These are phyloP conservation scores for Xerocomus tenax DNA, from an alignment of 1,284 basidiomycete species.

Conservation along the genomic window DNA sequence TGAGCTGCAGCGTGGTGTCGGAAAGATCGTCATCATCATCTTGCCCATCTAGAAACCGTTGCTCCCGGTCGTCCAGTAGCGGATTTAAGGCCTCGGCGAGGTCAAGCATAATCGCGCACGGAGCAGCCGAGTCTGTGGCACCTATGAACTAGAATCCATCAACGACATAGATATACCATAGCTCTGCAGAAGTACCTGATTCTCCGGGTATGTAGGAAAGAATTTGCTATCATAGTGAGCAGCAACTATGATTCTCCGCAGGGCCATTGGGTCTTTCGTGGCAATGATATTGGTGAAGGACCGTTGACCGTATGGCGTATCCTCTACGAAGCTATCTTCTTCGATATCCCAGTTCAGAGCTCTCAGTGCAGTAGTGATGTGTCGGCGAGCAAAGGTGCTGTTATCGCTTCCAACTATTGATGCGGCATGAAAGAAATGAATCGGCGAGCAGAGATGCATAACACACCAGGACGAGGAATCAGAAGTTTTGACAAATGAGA, in stretches of 20 bases:
- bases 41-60: constrained; percentile 46
- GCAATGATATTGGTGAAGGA: constrained; percentile 89
- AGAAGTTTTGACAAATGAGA: constrained; percentile 77
- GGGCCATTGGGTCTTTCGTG: constrained; percentile 84
- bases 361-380: constrained; percentile 64
- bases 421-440: constrained; percentile 5
- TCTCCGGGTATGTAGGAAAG: constrained; percentile 61
- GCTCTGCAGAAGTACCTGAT: constrained; percentile 46
- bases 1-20: constrained; percentile 83
- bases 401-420: constrained; percentile 60
- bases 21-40: constrained; percentile 71
- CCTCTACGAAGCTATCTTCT: constrained; percentile 66
- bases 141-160: constrained; percentile 71
- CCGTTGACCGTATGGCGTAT: constrained; percentile 79
- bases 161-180: not conserved
- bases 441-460: constrained; percentile 5
- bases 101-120: constrained; percentile 90
- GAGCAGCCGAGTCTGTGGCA: constrained; percentile 94
- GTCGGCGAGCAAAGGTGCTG: constrained; percentile 70
- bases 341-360: constrained; percentile 79
- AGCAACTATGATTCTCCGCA: constrained; percentile 75
- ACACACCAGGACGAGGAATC: constrained; percentile 73
- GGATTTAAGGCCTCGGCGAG: constrained; percentile 73
- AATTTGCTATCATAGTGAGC: constrained; percentile 97
- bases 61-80: constrained; percentile 56